Percentiles rank a stretch among this genome's conserved stretches.
These are phyloP conservation scores for Atractiella rhizophila DNA, from an alignment of 768 basidiomycete genomes.

Conservation along the genomic window DNA sequence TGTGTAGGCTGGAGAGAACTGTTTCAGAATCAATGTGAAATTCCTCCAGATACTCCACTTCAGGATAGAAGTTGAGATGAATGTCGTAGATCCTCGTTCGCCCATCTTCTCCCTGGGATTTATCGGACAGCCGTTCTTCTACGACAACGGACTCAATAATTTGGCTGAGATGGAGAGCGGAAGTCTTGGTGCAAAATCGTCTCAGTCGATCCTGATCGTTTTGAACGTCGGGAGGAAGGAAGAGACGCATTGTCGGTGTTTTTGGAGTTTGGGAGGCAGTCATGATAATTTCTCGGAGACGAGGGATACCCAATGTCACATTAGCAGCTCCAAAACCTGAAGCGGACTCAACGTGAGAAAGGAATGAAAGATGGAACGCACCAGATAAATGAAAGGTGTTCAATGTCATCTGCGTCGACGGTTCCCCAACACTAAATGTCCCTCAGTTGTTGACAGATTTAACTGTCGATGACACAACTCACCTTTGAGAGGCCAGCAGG, in stretches of 20 bases:
- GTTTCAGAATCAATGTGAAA: conserved; percentile 49
- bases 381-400: conserved; percentile 99
- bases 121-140: conserved; percentile 43
- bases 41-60: conserved; percentile 54
- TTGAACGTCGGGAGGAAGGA: conserved; percentile 34
- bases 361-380: conserved; percentile 19
- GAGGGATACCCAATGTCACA: conserved; percentile 95
- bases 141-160: conserved; percentile 60
- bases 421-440: conserved; percentile 61
- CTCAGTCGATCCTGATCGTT: conserved; percentile 27
- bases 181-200: conserved; percentile 66
- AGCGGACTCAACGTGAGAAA: not conserved
- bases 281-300: conserved; percentile 96
- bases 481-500: conserved; percentile 89
- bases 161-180: conserved; percentile 61
- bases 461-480: conserved; percentile 17
- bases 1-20: conserved; percentile 43
- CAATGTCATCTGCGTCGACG: conserved; percentile 97
- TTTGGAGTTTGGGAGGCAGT: conserved; percentile 86
- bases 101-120: conserved; percentile 27
- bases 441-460: not conserved
- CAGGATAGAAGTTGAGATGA: conserved; percentile 59
- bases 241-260: conserved; percentile 89
- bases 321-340: conserved; percentile 94
- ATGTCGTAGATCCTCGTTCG: conserved; percentile 59